Evolutionary conservation across 306 rosid species (phyloP), one percentile per base, ranked within the genome.

Genomic region (Cucurbita argyrosperma): DNA sequence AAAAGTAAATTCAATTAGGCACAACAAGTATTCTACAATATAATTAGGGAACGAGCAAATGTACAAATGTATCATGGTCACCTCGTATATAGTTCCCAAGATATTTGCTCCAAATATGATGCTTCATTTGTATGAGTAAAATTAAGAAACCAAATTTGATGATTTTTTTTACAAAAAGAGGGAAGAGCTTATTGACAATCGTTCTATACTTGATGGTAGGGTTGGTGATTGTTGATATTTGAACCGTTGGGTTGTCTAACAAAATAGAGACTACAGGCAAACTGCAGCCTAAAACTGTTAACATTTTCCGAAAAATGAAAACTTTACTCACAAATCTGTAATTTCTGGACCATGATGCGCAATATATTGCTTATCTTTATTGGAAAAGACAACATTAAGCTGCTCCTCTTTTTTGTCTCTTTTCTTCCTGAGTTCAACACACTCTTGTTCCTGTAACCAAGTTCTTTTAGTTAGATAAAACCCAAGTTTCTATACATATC

Each of bases 401-500:
- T 76, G 87, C 65, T 80, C 84, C 57, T 82, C 87, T 74, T 87
- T 80, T 78, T 47, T 81, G 66, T 80, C 86, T 79, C 84, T 87
- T 80, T 88, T 88, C 74, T 82, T 85, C 82, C 83, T 89, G 72
- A 90, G 80, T 76, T 85, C 77, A 73, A 71, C 81, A 83, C 82
- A 80, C 54, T 87, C 94, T 70, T 90, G 86, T 77, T 93, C 89
- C 98, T 93, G 87, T 80, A 86, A 84, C 62, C 43, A 52, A 72
- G 72, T 50, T 60, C 57, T 67, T 62, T n/a, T 45, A 66, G 46
- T 45, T 8, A 64, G 55, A 66, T 21, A 21, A 64, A 45, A 66
- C 52, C 16, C 9, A 10, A 65, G 42, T 0, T 65, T 65, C 15
- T 42, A 65, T 18, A 65, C 71, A 65, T n/a, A 42, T 39, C 52